Percentiles rank a stretch among this genome's conserved stretches.
phyloP scores from a whole-genome alignment of 1,284 basidiomycete species.

The Puccinia polysora region DNA sequence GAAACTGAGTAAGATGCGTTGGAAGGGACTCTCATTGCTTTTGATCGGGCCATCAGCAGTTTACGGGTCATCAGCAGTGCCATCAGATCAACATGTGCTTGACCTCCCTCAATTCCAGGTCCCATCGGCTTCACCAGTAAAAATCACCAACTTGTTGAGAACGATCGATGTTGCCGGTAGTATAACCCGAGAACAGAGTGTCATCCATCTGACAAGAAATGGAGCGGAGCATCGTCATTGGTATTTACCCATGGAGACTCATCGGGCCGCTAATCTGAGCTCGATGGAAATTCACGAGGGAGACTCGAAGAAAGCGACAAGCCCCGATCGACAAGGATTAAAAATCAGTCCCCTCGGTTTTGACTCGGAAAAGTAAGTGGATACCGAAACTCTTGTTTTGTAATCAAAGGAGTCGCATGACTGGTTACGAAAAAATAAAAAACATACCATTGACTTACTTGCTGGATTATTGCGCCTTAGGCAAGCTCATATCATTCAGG shows the following conservation, averaged over 20 bases:
- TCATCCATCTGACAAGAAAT: conserved; percentile 17
- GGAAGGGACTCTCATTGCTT: conserved; percentile 10
- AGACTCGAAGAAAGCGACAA: conserved; percentile 13
- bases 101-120: conserved; percentile 15
- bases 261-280: conserved; percentile 24
- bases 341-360: conserved; percentile 12
- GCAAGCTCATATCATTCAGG: conserved; percentile 15
- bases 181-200: conserved; percentile 35
- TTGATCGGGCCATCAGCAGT: conserved; percentile 5
- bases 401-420: not conserved
- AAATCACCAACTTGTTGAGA: conserved; percentile 13
- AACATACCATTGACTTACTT: not conserved
- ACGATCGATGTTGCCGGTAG: conserved; percentile 25
- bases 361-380: conserved; percentile 33
- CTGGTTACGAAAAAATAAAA: not conserved
- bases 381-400: no score
- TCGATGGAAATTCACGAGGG: conserved; percentile 32
- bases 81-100: conserved; percentile 20
- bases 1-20: no score
- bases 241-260: conserved; percentile 24
- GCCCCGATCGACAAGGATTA: conserved; percentile 4
- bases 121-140: not conserved
- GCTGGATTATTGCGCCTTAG: not conserved
- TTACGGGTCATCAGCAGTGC: not conserved
- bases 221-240: not conserved